Evolutionary conservation across 2,329 filamentous ascomycete species (phyloP), one percentile per base, ranked within the genome.

Genomic region (Calonectria pseudoturangicola): DNA sequence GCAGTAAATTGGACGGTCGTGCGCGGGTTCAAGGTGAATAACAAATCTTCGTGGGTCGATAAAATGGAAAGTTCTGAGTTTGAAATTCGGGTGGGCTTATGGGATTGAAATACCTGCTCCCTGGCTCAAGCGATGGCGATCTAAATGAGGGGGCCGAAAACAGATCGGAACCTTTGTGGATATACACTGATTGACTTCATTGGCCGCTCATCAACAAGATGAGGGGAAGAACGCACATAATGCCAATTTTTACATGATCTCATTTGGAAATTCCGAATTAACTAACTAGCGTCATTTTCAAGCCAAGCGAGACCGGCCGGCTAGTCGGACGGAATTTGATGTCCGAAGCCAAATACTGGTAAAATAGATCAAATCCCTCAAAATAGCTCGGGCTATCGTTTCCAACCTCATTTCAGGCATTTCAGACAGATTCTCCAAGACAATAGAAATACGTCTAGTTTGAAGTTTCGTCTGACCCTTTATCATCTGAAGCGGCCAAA

Each of bases 81-180:
- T 13, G 8, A 28, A 27, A 8, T 16, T 28, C 27, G 8, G 25
- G 18, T 18, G 21, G 56, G 3, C 1, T n/a, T 7, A n/a, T n/a
- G 25, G 41, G 2, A 21, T 64, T 68, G 16, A 72, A 68, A 72
- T 72, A 68, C 30, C 47, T 51, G 4, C 43, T 9, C 21, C 47
- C n/a, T 10, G 2, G 8, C 16, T 58, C 50, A 58, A 25, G 39
- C 6, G 18, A 47, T 8, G 4, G 43, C 8, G 10, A 48, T 45
- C 47, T 9, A 16, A 16, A 33, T 71, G 78, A 78, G 77, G 78
- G 78, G 78, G 75, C 47, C 67, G 65, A 67, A 58, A 72, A 50
- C 45, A 41, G 15, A 66, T 65, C 66, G 70, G 68, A 72, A n/a
- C 54, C 73, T 54, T 73, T 77, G 71, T 77, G 78, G 71, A 63